Conservation (phyloP, 306 rosid genomes). For the Fragaria nilgerrensis region DNA sequence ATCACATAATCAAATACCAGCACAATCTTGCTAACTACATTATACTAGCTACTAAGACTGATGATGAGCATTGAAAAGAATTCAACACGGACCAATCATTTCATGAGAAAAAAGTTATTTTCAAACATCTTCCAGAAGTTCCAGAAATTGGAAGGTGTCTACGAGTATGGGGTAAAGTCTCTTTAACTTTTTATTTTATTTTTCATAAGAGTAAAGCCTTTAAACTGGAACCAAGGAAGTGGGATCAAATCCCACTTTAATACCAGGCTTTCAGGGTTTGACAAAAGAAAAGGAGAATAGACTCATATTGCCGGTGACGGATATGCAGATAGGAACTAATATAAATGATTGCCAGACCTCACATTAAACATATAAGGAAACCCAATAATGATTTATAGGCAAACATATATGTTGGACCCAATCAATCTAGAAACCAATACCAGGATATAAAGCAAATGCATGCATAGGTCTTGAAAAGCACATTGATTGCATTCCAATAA, state of each 20-base stretch:
- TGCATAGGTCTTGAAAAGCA: neutral
- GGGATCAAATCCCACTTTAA: neutral
- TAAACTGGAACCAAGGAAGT: neutral
- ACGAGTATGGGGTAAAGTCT: neutral
- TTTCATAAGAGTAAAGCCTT: neutral
- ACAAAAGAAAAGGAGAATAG: neutral
- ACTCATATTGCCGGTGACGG: neutral
- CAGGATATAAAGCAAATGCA: neutral
- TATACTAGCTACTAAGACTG: neutral
- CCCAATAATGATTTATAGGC: neutral
- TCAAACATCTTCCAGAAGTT: neutral
- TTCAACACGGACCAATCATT: neutral
- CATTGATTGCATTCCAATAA: constrained; percentile 8
- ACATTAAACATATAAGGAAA: neutral
- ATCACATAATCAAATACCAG: neutral
- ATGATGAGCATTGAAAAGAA: neutral
- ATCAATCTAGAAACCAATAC: neutral
- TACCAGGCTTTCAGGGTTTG: neutral
- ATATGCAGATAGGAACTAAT: neutral
- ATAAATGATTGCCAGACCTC: neutral
- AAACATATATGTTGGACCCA: neutral
- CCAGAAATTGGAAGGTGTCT: neutral
- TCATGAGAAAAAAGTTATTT: neutral
- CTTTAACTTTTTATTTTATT: neutral
- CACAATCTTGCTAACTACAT: neutral